These are phyloP conservation scores for Candida maltosa DNA, from an alignment of 805 yeast genomes.

Conservation along the genomic window DNA sequence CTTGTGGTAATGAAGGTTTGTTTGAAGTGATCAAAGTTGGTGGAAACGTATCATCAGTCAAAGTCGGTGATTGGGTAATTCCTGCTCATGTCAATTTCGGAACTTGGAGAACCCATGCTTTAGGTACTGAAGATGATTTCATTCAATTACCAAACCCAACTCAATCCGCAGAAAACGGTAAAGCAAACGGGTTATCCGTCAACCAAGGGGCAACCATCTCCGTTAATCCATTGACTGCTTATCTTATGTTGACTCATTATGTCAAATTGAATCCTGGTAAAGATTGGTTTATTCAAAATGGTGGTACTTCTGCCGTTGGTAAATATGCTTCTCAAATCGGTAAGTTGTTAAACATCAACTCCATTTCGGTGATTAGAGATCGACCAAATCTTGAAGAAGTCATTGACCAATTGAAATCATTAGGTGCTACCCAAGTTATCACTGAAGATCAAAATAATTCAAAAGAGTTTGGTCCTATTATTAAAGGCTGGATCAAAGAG, in stretches of 20 bases:
- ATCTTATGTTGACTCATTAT: constrained; percentile 76
- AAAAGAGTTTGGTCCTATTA: constrained; percentile 59
- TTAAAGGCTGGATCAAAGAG: constrained; percentile 51
- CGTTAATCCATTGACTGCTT: constrained; percentile 93
- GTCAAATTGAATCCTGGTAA: constrained; percentile 54
- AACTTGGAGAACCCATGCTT: constrained; percentile 78
- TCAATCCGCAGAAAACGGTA: constrained; percentile 41
- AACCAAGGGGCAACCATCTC: constrained; percentile 82
- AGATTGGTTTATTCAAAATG: constrained; percentile 94
- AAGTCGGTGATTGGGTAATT: constrained; percentile 82
- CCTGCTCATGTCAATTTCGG: constrained; percentile 80
- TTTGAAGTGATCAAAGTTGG: constrained; percentile 78
- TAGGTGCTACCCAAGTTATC: constrained; percentile 87
- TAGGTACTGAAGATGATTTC: constrained; percentile 50
- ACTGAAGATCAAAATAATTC: constrained; percentile 83
- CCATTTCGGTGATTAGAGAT: constrained; percentile 84
- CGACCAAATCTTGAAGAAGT: constrained; percentile 71
- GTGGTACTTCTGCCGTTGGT: constrained; percentile 95
- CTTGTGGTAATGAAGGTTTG: constrained; percentile 95
- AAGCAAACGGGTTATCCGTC: constrained; percentile 27
- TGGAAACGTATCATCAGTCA: constrained; percentile 40
- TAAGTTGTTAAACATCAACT: constrained; percentile 70
- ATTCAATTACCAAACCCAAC: constrained; percentile 54
- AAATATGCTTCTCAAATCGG: constrained; percentile 88
- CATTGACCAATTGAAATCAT: constrained; percentile 45